Evolutionary conservation across 2,329 filamentous ascomycete genomes (phyloP).

Genomic region (Penicillium concentricum): DNA sequence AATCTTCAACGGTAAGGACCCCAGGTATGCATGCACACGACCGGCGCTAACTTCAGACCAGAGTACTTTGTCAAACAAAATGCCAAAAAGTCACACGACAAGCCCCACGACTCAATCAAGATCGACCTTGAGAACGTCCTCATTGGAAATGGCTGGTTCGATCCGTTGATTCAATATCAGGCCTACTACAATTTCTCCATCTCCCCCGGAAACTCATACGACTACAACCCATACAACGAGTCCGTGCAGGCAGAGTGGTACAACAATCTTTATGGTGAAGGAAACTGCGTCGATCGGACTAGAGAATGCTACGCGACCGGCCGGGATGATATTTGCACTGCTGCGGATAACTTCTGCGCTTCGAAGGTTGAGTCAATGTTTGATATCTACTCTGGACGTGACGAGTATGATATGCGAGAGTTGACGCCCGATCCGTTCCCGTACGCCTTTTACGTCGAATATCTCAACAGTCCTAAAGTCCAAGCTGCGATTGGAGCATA

Average conservation of each 20-base stretch:
- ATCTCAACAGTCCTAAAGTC: not conserved
- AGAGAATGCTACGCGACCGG: not conserved
- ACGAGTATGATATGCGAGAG: conserved; percentile 3
- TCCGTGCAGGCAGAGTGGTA: not conserved
- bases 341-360: not conserved
- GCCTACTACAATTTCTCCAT: conserved; percentile 42
- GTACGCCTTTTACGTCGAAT: not conserved
- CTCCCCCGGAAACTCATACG: conserved; percentile 38
- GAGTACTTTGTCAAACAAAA: not conserved
- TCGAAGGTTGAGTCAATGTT: not conserved
- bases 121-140: conserved; percentile 31
- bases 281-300: not conserved
- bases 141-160: conserved; percentile 43
- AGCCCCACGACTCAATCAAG: not conserved
- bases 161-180: conserved; percentile 40
- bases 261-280: conserved; percentile 1
- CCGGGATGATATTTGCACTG: not conserved
- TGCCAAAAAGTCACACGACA: not conserved
- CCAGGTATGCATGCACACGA: not conserved
- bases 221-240: conserved; percentile 23
- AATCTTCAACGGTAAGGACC: not conserved
- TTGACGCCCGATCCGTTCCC: conserved; percentile 1
- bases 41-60: not conserved
- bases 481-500: not conserved
- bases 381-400: not conserved